Evolutionary conservation across 176 grass and related monocot genomes (phyloP), one percentile per base, ranked within the genome.

Genomic region (Oryza longistaminata): DNA sequence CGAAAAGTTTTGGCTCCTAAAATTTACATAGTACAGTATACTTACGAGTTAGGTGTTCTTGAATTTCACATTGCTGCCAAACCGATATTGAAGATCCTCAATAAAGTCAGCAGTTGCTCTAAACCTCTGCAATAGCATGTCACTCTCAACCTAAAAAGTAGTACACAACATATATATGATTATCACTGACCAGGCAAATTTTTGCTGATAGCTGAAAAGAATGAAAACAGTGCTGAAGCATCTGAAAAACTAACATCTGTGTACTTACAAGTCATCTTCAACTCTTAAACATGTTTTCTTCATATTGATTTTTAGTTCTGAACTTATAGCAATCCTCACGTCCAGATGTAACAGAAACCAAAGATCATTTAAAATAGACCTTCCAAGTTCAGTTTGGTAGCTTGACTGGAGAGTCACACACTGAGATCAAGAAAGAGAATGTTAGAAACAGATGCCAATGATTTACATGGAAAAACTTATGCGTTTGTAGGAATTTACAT

Each of bases 181-280:
- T 73, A 21, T 66, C 9, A 29, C 21, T 48, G 40, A 64, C 17
- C 11, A 43, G 25, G n/a, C 14, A 39, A 75, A 33, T 27, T 76
- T 39, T 3, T 16, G 48, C 37, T 40, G 44, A 37, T 55, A 78
- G 11, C 21, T 85, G 17, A 55, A 46, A n/a, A 1, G 68, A 31
- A 66, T 42, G 22, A 71, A 64, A 66, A 83, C 14, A 26, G 58
- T 29, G 5, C 2, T 60, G 7, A 70, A 72, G 15, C 26, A 33
- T 16, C 11, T 78, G 46, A 70, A 16, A 66, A 71, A 79, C 22
- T 39, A 75, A 33, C 8, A 65, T 79, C 15, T 25, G 29, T 22
- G 24, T 50, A 82, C 83, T 68, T 87, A 91, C 85, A 83, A 84
- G 27, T 81, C 81, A 12, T 91, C 89, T 81, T 91, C 81, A n/a